Evolutionary conservation across 768 basidiomycete genomes (phyloP).

Genomic region (Lentinula sp.): DNA sequence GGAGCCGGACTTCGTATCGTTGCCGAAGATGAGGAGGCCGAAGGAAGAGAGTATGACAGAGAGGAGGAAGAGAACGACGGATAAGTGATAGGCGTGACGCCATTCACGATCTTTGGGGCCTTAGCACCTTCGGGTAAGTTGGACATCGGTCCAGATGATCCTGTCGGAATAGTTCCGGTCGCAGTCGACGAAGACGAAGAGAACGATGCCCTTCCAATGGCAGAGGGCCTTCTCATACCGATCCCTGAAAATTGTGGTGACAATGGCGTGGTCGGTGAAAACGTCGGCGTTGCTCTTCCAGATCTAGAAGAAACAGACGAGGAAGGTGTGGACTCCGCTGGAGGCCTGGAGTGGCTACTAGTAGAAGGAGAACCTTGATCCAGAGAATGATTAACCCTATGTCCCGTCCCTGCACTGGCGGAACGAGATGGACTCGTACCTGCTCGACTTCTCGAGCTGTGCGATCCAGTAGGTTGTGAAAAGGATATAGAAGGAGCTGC

Average conservation of each 20-base stretch:
- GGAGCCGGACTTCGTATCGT: not conserved
- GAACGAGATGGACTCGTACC: conserved; percentile 10
- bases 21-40: not conserved
- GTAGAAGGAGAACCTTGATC: conserved; percentile 25
- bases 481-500: not conserved
- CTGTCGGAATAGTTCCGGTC: not conserved
- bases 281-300: not conserved
- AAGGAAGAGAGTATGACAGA: not conserved
- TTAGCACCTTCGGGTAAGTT: not conserved
- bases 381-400: conserved; percentile 23
- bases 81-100: conserved; percentile 4
- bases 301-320: not conserved
- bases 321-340: conserved; percentile 29
- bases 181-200: not conserved
- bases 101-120: conserved; percentile 4
- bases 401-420: conserved; percentile 6
- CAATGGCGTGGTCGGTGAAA: not conserved
- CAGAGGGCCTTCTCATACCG: not conserved
- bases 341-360: conserved; percentile 22
- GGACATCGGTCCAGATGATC: not conserved
- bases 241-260: not conserved
- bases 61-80: conserved; percentile 1
- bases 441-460: not conserved
- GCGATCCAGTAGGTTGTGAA: not conserved
- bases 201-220: not conserved